Evolutionary conservation across 2,329 filamentous ascomycete species (phyloP), one percentile per base, ranked within the genome.

Genomic region (Sphaerulina populicola): DNA sequence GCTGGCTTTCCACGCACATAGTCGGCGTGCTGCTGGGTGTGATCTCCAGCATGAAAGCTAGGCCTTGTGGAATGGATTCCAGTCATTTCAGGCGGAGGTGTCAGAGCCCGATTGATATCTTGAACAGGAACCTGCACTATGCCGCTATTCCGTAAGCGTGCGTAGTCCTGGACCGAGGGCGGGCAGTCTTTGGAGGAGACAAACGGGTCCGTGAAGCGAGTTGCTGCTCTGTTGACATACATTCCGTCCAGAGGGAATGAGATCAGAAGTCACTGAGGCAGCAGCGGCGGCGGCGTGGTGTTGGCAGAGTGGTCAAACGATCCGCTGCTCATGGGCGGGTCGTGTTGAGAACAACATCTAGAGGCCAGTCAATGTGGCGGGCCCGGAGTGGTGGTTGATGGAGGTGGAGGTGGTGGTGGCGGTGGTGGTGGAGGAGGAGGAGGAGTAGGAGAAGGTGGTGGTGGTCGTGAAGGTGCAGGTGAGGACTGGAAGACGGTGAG

Each of bases 1-100:
- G 51, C 54, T 23, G 56, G 48, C 36, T 60, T 57, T 30, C 43
- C 33, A 33, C 53, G 33, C 35, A 51, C 35, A 41, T 59, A 51
- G 14, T 64, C 59, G 46, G 45, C 53, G 54, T 63, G 60, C 38
- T 57, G 55, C 43, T 59, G 44, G 41, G 57, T 58, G 37, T 49
- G 46, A 15, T 47, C 42, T 15, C 33, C 42, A 36, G 49, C 49
- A 47, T 60, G 57, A 36, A 59, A 59, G 54, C 56, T 52, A 30
- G 57, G 57, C 49, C 56, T 52, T 36, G 57, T 14, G 35, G 56
- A 53, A 46, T 59, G 54, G 41, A 59, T 51, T 50, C 57, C 53
- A 51, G 60, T 63, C 67, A 69, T 69, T 44, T 69, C 67, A 49
- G 62, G 64, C 38, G 67, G 66, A 40, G 66, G 67, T 3, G 66